A percentile compares a stretch with the other conserved stretches of the same genome.
These are phyloP conservation scores for Tephrocybe rancida DNA, from an alignment of 768 basidiomycete genomes.

Conservation along the genomic window DNA sequence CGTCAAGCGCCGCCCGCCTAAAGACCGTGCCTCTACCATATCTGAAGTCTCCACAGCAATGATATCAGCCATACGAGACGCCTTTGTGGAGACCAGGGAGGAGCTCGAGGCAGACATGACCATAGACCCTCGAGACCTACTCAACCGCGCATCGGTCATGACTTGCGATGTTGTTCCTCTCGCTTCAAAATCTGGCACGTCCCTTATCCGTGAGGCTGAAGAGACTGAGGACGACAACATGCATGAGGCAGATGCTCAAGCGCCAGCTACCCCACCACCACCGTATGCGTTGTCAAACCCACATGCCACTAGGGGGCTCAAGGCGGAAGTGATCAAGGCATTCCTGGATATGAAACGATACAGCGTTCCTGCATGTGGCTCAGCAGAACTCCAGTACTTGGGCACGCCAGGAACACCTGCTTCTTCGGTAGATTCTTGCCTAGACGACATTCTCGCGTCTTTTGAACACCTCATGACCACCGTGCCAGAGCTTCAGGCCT, in stretches of 20 bases:
- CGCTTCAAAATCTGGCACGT: conserved; percentile 1
- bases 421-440: conserved; percentile 13
- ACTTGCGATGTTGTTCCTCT: conserved; percentile 11
- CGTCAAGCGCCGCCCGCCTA: conserved; percentile 14
- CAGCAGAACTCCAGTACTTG: conserved; percentile 13
- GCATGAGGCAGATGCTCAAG: conserved; percentile 1
- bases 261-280: conserved; percentile 16
- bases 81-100: conserved; percentile 8
- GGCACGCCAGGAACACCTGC: neutral
- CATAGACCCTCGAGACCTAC: conserved; percentile 15
- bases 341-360: conserved; percentile 1
- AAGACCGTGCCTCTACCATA: conserved; percentile 1
- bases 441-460: conserved; percentile 22
- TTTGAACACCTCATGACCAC: conserved; percentile 20
- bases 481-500: conserved; percentile 14
- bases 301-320: neutral
- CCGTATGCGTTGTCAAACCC: conserved; percentile 13
- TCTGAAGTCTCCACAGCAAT: conserved; percentile 13
- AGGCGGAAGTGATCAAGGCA: neutral
- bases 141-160: conserved; percentile 20
- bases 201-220: conserved; percentile 2
- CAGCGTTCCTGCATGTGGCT: conserved; percentile 1
- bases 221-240: conserved; percentile 15
- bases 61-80: conserved; percentile 18
- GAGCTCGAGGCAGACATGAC: conserved; percentile 9